Percentiles rank a stretch among this genome's conserved stretches.
phyloP scores from a whole-genome alignment of 176 grass and related monocot genomes.

The Eragrostis curvula region DNA sequence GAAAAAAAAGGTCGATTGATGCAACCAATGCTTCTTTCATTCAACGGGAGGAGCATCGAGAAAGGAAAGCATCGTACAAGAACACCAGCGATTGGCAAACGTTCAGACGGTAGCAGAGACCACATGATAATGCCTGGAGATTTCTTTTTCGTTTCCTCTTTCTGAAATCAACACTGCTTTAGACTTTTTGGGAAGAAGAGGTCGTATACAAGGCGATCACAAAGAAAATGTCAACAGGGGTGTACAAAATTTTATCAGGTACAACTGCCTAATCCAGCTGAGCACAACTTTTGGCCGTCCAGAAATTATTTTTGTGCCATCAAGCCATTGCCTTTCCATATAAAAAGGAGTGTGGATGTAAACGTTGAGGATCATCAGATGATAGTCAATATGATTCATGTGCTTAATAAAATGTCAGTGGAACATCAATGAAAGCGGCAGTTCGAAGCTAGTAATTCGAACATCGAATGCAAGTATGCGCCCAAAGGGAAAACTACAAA shows the following conservation, averaged over 20 bases:
- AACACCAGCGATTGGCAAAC: conserved; percentile 5
- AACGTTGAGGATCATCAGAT: conserved; percentile 24
- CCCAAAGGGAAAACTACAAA: conserved; percentile 28
- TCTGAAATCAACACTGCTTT: not conserved
- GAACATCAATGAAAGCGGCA: conserved; percentile 34
- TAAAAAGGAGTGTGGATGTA: conserved; percentile 20
- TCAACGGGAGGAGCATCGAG: conserved; percentile 44
- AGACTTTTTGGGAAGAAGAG: conserved; percentile 19
- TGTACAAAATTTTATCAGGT: conserved; percentile 22
- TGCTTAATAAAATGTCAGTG: conserved; percentile 12
- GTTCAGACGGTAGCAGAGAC: not conserved
- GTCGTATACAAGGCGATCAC: not conserved
- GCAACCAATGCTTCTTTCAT: conserved; percentile 27
- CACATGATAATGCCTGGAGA: conserved; percentile 2
- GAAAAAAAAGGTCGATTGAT: not conserved
- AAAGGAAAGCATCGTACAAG: not conserved
- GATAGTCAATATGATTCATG: conserved; percentile 25
- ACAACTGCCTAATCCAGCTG: conserved; percentile 29
- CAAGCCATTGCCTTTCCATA: not conserved
- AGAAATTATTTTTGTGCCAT: not conserved
- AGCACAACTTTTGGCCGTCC: conserved; percentile 22
- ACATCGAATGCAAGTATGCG: not conserved
- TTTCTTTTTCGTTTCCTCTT: not conserved
- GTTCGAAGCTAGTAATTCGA: conserved; percentile 24
- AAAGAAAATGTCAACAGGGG: conserved; percentile 26